Base-by-base conservation (phyloP, 148 eudicot genomes). In the Linanthus parryae region DNA sequence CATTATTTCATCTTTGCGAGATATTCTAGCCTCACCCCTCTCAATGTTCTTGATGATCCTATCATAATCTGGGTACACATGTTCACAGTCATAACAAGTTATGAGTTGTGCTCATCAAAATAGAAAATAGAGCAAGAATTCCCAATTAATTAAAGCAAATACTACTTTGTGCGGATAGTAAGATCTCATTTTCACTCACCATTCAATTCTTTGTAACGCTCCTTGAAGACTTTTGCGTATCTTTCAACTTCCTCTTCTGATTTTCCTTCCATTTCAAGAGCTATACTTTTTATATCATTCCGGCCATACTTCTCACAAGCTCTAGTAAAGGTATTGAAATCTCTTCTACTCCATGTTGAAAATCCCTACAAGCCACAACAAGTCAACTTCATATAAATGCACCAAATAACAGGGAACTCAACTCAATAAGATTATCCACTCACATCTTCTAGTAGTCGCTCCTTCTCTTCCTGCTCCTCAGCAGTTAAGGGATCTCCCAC, bases 381-480 rank as follows among this genome's bases (percentile, higher is more conserved):
- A 20, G 11, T 31, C 23, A 47, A 52, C 12, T 18, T 45, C n/a
- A 24, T 9, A 25, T 20, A 9, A 28, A 46, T 44, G n/a, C 4
- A 14, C 20, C 16, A 17, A 30, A 18, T 2, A 4, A 30, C 48
- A 39, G 16, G 37, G 13, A 54, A 39, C 33, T 11, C 20, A 29
- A 19, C 8, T 8, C 3, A 24, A 13, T 12, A 5, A 52, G 3
- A 2, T 6, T 21, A 51, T 29, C 30, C 40, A 55, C 48, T 44
- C 22, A 81, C 96, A 74, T 83, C 85, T 60, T 87, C 96, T 58
- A 92, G 62, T 25, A 92, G 59, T 13, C 40, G 75, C 67, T 92
- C 99, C 64, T 92, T 92, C 58, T 92, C 99, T 48, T 88, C 96
- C 63, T 92, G 99, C 65, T 92, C 99, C 64, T 88, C 96, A 63